Evolutionary conservation across 1,284 basidiomycete species (phyloP).

Genomic region (Melampsora larici-populina): DNA sequence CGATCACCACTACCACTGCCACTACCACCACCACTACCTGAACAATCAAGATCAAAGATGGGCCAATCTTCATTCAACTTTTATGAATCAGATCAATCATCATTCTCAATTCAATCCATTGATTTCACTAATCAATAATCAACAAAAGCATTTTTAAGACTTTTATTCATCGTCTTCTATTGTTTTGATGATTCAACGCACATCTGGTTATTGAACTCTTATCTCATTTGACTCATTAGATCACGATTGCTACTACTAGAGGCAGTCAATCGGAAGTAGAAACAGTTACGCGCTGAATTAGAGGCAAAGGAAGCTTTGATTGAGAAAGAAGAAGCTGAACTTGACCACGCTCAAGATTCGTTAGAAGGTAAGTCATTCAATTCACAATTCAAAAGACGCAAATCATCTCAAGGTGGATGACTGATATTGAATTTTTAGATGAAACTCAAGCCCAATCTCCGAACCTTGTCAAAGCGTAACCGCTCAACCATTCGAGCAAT

Average conservation of each 20-base stretch:
- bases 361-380: constrained; percentile 66
- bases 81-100: too few relatives aligned
- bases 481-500: not conserved
- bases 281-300: constrained; percentile 67
- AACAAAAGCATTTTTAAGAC: too few relatives aligned
- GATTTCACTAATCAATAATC: too few relatives aligned
- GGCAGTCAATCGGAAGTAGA: constrained; percentile 72
- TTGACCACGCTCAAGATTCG: constrained; percentile 82
- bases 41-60: too few relatives aligned
- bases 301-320: constrained; percentile 72
- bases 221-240: too few relatives aligned
- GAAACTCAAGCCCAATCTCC: constrained; percentile 70
- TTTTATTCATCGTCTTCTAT: too few relatives aligned
- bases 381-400: not conserved
- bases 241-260: constrained; percentile 66
- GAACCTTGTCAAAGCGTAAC: not conserved
- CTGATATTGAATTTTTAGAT: constrained; percentile 58
- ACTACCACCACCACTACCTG: too few relatives aligned
- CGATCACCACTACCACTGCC: too few relatives aligned
- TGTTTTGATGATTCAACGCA: too few relatives aligned
- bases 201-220: too few relatives aligned
- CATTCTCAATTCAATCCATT: too few relatives aligned
- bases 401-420: not conserved
- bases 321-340: constrained; percentile 72
- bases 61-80: too few relatives aligned